Evolutionary conservation across 2,329 filamentous ascomycete species (phyloP).

Genomic region (Colletotrichum costaricense): DNA sequence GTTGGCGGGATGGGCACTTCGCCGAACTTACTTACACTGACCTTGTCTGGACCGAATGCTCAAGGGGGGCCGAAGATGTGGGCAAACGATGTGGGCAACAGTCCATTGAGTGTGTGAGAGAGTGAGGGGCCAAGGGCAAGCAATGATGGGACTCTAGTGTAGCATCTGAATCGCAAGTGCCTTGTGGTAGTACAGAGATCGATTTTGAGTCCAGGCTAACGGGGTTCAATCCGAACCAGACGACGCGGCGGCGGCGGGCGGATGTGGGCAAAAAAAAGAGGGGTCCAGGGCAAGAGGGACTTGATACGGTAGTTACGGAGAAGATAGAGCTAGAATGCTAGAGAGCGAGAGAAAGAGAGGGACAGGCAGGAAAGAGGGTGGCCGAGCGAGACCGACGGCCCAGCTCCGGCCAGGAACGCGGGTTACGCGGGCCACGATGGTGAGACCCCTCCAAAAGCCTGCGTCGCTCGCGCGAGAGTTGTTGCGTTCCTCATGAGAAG

Average conservation of each 20-base stretch:
- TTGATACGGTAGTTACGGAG: neutral
- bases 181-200: conserved; percentile 22
- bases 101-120: neutral
- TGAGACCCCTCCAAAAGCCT: conserved; percentile 12
- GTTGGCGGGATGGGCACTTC: conserved; percentile 5
- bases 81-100: neutral
- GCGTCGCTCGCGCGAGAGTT: conserved; percentile 22
- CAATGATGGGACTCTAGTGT: conserved; percentile 4
- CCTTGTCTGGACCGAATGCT: neutral
- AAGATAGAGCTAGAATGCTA: neutral
- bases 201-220: conserved; percentile 14
- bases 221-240: neutral
- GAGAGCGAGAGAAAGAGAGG: neutral
- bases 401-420: conserved; percentile 28
- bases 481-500: conserved; percentile 29
- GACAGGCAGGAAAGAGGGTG: neutral
- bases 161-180: conserved; percentile 16
- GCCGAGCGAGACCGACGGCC: neutral
- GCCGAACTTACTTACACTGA: neutral
- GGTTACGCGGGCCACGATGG: conserved; percentile 16
- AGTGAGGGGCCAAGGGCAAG: neutral
- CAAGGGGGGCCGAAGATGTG: neutral
- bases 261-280: neutral
- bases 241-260: neutral
- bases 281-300: neutral